Evolutionary conservation across 129 eudicot species (phyloP).

Genomic region (Artemisia annua): DNA sequence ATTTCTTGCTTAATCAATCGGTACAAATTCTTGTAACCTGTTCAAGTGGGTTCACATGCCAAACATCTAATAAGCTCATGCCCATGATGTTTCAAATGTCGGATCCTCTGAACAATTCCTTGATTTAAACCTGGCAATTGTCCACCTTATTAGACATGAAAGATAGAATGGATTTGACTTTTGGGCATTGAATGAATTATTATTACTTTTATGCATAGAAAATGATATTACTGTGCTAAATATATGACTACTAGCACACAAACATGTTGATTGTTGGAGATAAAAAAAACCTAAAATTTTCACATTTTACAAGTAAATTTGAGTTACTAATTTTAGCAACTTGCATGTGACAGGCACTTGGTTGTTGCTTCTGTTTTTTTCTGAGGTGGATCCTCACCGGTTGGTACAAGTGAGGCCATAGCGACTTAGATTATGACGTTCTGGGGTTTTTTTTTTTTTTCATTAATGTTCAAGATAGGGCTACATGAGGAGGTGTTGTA

Average conservation of each 20-base stretch:
- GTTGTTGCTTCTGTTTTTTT: conserved; percentile 84
- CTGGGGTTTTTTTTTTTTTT: background rate
- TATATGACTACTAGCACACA: background rate
- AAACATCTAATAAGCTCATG: no score
- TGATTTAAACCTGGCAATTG: background rate
- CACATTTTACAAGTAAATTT: background rate
- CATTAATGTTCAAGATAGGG: background rate
- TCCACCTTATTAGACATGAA: background rate
- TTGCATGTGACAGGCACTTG: conserved; percentile 54
- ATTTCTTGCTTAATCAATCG: no score
- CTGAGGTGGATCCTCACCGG: conserved; percentile 95
- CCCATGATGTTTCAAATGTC: background rate
- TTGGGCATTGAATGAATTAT: background rate
- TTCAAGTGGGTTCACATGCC: no score
- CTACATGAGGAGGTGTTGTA: conserved; percentile 21
- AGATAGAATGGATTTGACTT: background rate
- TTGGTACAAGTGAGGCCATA: conserved; percentile 75
- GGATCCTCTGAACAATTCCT: background rate
- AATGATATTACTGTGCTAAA: background rate
- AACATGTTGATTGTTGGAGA: background rate
- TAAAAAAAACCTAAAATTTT: background rate
- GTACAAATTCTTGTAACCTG: no score
- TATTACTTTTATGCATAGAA: no score
- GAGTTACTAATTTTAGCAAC: conserved; percentile 13
- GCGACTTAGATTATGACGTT: conserved; percentile 7